Percentiles rank a stretch among this genome's conserved stretches.
Evolutionary conservation across 1,284 basidiomycete genomes (phyloP).

Genomic region (Tylopilus sp.): DNA sequence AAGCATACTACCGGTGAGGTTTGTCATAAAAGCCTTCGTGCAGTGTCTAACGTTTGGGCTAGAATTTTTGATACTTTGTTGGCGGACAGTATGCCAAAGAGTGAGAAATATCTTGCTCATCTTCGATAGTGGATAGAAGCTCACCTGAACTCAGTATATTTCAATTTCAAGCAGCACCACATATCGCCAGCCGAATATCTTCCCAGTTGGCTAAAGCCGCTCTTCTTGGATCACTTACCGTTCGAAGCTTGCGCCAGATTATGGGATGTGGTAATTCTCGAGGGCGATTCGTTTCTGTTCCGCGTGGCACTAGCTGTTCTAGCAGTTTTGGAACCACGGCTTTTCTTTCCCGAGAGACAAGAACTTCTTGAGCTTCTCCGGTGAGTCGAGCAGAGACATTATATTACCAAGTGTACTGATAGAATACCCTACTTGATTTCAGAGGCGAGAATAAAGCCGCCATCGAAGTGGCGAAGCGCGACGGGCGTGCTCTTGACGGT

Average conservation of each 20-base stretch:
- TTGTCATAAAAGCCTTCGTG: slow-evolving; percentile 1
- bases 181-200: slow-evolving; percentile 85
- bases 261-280: slow-evolving; percentile 91
- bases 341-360: slow-evolving; percentile 85
- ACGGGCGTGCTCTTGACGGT: slow-evolving; percentile 68
- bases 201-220: slow-evolving; percentile 82
- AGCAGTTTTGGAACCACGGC: slow-evolving; percentile 85
- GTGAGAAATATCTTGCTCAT: slow-evolving; percentile 55
- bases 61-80: slow-evolving; percentile 95
- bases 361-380: slow-evolving; percentile 80
- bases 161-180: slow-evolving; percentile 95
- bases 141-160: slow-evolving; percentile 72
- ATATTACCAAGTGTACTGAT: slow-evolving; percentile 10
- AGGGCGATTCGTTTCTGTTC: slow-evolving; percentile 90
- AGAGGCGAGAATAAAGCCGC: slow-evolving; percentile 89
- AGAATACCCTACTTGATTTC: slow-evolving; percentile 14
- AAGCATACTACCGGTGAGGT: slow-evolving; percentile 76
- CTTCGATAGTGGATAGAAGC: slow-evolving; percentile 11
- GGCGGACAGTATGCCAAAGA: slow-evolving; percentile 95
- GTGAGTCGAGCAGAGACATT: slow-evolving; percentile 51
- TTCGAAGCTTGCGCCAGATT: slow-evolving; percentile 89
- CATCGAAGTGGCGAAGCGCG: slow-evolving; percentile 81
- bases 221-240: slow-evolving; percentile 90
- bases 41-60: slow-evolving; percentile 28
- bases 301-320: slow-evolving; percentile 87